Percentiles rank a stretch among this genome's conserved stretches.
Conservation (phyloP, 2,329 filamentous ascomycete genomes). For the Graphilbum ipis-grandicollis region DNA sequence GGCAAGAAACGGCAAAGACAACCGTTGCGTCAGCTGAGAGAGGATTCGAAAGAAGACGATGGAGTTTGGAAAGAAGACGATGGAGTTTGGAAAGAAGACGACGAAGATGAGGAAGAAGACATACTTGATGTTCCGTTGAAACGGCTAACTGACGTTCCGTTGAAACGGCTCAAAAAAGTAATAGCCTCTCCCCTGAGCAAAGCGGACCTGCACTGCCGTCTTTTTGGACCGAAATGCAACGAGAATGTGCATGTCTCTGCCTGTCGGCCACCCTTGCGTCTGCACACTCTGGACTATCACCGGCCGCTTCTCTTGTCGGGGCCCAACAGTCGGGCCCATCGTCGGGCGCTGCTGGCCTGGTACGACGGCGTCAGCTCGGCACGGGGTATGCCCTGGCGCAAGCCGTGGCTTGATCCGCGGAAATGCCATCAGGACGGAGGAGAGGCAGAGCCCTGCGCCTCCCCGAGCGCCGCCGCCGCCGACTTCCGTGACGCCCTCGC, state of each 20-base stretch:
- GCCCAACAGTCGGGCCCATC: slow-evolving; percentile 12
- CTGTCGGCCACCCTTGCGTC: slow-evolving; percentile 13
- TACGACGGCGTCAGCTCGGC: slow-evolving; percentile 28
- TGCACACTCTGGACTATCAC: slow-evolving; percentile 28
- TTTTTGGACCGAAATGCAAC: neutral
- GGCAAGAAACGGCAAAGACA: neutral
- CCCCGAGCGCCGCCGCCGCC: neutral
- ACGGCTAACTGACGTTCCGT: no score
- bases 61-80: neutral
- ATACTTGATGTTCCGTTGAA: no score
- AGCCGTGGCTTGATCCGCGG: slow-evolving; percentile 33
- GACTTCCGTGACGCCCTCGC: slow-evolving; percentile 18
- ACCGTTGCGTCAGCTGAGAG: neutral
- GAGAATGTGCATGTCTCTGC: neutral
- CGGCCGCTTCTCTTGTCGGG: slow-evolving; percentile 28
- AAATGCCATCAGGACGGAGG: no score
- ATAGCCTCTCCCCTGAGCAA: neutral
- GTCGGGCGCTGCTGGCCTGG: slow-evolving; percentile 28
- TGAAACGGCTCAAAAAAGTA: neutral
- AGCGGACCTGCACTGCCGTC: neutral
- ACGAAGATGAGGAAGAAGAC: no score
- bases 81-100: no score
- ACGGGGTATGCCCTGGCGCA: slow-evolving; percentile 43
- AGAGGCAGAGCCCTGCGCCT: no score
- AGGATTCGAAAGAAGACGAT: no score